Evolutionary conservation across 306 rosid species (phyloP).

Genomic region (Sesbania bispinosa): DNA sequence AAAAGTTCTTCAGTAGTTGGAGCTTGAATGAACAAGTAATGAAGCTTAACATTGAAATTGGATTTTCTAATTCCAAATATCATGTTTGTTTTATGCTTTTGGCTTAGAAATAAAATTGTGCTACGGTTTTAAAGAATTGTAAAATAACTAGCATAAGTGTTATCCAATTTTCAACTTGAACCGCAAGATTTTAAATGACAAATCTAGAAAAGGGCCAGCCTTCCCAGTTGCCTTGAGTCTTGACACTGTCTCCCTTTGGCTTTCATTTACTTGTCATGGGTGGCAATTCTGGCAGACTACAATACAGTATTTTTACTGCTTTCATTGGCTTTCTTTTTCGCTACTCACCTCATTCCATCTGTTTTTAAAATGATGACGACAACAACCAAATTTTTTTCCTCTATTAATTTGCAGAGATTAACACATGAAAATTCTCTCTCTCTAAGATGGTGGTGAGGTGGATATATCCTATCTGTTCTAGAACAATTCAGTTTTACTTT

Average conservation of each 20-base stretch:
- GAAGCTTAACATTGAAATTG: neutral
- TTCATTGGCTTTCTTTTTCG: neutral
- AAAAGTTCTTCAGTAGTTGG: neutral
- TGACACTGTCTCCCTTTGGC: neutral
- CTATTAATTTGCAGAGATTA: too few species aligned
- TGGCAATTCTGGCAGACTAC: neutral
- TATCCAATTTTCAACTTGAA: too few species aligned
- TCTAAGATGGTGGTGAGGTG: neutral
- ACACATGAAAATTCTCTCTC: neutral
- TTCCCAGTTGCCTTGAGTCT: neutral
- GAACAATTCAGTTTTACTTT: neutral
- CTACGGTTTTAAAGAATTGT: too few species aligned
- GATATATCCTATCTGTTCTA: neutral
- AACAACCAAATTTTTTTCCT: neutral
- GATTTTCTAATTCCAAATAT: too few species aligned
- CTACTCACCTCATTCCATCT: neutral
- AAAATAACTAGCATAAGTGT: too few species aligned
- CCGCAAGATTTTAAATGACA: too few species aligned
- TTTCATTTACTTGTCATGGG: neutral
- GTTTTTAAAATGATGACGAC: neutral
- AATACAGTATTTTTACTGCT: neutral
- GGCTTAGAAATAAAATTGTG: too few species aligned
- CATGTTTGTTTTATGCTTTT: too few species aligned
- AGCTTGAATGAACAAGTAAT: conserved; percentile 6
- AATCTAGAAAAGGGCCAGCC: too few species aligned